Conservation (phyloP, 331 rosid genomes). For the Stylosanthes scabra region DNA sequence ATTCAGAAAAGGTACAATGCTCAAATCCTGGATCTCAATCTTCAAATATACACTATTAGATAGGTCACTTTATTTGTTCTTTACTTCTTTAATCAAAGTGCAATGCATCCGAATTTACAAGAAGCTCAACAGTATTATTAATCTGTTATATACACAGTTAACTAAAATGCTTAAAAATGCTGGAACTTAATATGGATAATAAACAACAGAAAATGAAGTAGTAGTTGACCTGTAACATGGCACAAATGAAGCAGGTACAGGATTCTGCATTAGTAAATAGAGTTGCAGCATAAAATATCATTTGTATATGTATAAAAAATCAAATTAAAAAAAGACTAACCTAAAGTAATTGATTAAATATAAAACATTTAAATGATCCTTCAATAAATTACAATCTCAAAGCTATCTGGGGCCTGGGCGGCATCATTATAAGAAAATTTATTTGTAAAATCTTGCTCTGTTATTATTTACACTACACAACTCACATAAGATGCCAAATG, state of each 20-base stretch:
- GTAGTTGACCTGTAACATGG: conserved; percentile 21
- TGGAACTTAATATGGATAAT: neutral
- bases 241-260: neutral
- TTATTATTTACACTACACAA: neutral
- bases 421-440: neutral
- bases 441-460: neutral
- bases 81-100: too few relatives aligned
- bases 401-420: neutral
- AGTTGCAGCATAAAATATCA: too few relatives aligned
- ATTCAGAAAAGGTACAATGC: too few relatives aligned
- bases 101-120: too few relatives aligned
- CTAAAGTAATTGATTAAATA: neutral
- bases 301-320: too few relatives aligned
- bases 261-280: neutral
- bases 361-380: neutral
- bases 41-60: too few relatives aligned
- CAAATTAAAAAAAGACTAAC: neutral
- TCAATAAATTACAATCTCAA: neutral
- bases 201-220: neutral
- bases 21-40: too few relatives aligned
- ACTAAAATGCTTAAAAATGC: neutral
- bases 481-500: neutral
- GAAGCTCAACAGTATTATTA: too few relatives aligned
- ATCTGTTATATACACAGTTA: neutral
- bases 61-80: too few relatives aligned